These are phyloP conservation scores for Pleurotus citrinopileatus DNA, from an alignment of 768 basidiomycete genomes.

Conservation along the genomic window DNA sequence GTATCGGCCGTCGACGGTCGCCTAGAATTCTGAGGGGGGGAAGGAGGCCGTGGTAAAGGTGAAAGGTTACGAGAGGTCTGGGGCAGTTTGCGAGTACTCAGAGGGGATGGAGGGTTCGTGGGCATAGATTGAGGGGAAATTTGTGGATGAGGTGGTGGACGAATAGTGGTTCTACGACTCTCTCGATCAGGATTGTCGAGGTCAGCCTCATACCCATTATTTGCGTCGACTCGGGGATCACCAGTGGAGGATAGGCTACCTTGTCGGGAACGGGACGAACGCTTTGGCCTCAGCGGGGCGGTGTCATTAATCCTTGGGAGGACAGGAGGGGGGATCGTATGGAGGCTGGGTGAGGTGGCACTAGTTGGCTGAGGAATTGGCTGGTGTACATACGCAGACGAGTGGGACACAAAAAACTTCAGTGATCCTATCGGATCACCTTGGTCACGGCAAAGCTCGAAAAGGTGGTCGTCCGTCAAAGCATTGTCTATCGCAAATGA, in stretches of 20 bases:
- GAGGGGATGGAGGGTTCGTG: conserved; percentile 35
- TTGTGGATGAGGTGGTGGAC: conserved; percentile 34
- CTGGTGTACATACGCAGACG: conserved; percentile 60
- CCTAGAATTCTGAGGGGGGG: conserved; percentile 28
- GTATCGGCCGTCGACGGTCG: conserved; percentile 18
- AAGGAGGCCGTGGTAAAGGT: conserved; percentile 25
- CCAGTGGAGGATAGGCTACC: conserved; percentile 73
- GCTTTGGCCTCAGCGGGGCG: conserved; percentile 49
- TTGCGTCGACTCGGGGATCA: conserved; percentile 47
- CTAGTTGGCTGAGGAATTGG: conserved; percentile 29
- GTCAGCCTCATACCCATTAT: conserved; percentile 73
- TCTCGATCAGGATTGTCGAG: conserved; percentile 58
- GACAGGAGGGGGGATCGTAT: conserved; percentile 53
- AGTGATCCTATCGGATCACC: conserved; percentile 80
- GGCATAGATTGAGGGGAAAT: conserved; percentile 20
- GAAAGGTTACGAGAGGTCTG: conserved; percentile 11
- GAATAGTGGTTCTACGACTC: conserved; percentile 27
- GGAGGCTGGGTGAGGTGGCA: conserved; percentile 33
- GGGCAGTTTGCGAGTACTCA: conserved; percentile 33
- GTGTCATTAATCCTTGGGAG: conserved; percentile 22
- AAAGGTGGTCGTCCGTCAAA: conserved; percentile 65
- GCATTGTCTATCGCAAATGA: conserved; percentile 72
- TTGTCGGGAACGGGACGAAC: conserved; percentile 56
- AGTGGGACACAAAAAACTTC: conserved; percentile 79
- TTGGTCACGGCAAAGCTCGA: conserved; percentile 64